phyloP scores from a whole-genome alignment of 2,329 filamentous ascomycete genomes.

The Neofusicoccum ribis region DNA sequence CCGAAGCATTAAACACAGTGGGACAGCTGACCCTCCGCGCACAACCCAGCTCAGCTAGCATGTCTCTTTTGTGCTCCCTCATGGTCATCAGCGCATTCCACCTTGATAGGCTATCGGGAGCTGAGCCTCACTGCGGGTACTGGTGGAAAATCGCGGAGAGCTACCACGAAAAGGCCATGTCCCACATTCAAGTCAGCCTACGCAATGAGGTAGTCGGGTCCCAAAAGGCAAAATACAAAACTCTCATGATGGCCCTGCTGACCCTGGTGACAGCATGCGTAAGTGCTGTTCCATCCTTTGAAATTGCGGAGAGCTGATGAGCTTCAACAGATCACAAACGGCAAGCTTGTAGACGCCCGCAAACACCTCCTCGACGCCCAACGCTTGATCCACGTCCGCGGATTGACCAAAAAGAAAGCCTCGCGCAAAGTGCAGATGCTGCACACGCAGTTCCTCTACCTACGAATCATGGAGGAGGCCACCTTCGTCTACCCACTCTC shows the following conservation, averaged over 20 bases:
- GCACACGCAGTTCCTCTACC: constrained; percentile 4
- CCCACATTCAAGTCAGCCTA: background rate
- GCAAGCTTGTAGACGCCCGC: constrained; percentile 5
- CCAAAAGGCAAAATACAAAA: background rate
- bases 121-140: background rate
- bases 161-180: constrained; percentile 3
- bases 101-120: background rate
- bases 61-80: background rate
- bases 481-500: constrained; percentile 11
- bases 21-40: background rate
- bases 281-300: background rate
- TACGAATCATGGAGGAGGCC: background rate
- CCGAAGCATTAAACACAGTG: background rate
- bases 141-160: background rate
- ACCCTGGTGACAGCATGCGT: constrained; percentile 1
- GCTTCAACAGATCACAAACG: background rate
- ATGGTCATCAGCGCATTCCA: constrained; percentile 8
- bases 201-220: background rate
- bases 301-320: background rate
- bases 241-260: background rate
- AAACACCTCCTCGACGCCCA: constrained; percentile 1
- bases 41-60: background rate
- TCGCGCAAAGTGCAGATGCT: constrained; percentile 13
- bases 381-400: background rate
- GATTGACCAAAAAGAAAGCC: background rate